Conservation (phyloP, 306 rosid genomes). For the Ziziphus jujuba region DNA sequence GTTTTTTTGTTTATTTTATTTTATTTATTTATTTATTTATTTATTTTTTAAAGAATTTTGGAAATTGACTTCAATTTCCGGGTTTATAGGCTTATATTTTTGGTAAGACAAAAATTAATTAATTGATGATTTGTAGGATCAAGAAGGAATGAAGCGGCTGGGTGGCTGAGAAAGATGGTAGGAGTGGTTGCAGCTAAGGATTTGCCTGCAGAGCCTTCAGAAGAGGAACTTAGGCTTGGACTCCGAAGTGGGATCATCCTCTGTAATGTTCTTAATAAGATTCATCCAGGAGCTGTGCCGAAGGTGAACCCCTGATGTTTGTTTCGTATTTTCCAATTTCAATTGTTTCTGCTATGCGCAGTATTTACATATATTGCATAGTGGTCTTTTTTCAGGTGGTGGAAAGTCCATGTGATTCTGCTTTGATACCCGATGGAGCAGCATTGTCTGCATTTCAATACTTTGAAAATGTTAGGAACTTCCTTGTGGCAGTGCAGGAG, state of each 20-base stretch:
- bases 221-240: constrained; percentile 95
- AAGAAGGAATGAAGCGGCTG: constrained; percentile 91
- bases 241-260: constrained; percentile 92
- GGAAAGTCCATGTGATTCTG: constrained; percentile 87
- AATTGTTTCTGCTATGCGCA: neutral
- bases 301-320: constrained; percentile 51
- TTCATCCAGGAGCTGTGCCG: constrained; percentile 79
- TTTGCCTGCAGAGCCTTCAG: constrained; percentile 95
- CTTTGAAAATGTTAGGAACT: constrained; percentile 93
- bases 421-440: constrained; percentile 78
- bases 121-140: constrained; percentile 48
- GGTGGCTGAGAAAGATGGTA: constrained; percentile 91
- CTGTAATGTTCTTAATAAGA: constrained; percentile 81
- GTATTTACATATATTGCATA: neutral
- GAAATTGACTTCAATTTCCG: neutral
- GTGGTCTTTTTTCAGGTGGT: constrained; percentile 66
- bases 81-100: neutral
- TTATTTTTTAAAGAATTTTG: neutral
- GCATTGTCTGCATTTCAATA: constrained; percentile 89
- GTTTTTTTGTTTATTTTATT: too few species aligned
- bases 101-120: neutral
- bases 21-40: too few species aligned
- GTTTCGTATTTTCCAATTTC: neutral
- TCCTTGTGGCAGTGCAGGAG: constrained; percentile 73
- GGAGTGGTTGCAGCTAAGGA: constrained; percentile 98